Conservation (phyloP, 78 protist species). For the Chrysochromulina parva region DNA sequence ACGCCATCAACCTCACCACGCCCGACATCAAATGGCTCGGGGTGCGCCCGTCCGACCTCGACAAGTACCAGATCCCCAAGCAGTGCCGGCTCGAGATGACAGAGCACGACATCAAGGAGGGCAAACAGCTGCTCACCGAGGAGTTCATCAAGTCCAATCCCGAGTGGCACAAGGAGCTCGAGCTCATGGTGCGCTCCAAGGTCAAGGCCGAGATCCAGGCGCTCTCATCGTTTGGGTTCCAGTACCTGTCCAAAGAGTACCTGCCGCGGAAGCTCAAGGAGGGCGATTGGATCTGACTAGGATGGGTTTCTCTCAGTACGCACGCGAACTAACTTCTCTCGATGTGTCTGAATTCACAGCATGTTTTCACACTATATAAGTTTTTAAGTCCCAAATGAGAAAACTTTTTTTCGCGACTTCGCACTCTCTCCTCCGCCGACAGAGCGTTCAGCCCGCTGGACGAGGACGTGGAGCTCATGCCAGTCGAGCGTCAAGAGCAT, state of each 20-base stretch:
- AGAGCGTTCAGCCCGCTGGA: no score
- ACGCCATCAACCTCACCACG: conserved; percentile 64
- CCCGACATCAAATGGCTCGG: conserved; percentile 78
- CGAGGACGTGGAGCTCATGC: no score
- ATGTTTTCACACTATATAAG: no score
- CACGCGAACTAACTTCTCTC: no score
- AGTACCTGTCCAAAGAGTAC: conserved; percentile 54
- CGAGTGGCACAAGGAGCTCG: conserved; percentile 48
- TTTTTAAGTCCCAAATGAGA: no score
- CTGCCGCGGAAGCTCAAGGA: conserved; percentile 61
- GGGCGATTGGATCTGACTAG: conserved; percentile 69
- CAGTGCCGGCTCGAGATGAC: conserved; percentile 58
- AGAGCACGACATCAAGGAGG: conserved; percentile 59
- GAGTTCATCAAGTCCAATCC: conserved; percentile 29
- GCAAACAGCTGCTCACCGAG: conserved; percentile 15
- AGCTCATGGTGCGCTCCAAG: conserved; percentile 57
- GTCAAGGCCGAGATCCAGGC: conserved; percentile 77
- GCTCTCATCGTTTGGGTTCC: conserved; percentile 68
- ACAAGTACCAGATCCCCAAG: conserved; percentile 59
- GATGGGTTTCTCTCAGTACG: no score
- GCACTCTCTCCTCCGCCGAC: no score
- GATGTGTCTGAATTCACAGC: no score
- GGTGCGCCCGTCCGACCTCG: conserved; percentile 66
- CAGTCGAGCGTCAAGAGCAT: no score
- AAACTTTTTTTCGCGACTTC: no score